phyloP scores from a whole-genome alignment of 768 basidiomycete species.

The Tylopilus plumbeoviolaceoides region DNA sequence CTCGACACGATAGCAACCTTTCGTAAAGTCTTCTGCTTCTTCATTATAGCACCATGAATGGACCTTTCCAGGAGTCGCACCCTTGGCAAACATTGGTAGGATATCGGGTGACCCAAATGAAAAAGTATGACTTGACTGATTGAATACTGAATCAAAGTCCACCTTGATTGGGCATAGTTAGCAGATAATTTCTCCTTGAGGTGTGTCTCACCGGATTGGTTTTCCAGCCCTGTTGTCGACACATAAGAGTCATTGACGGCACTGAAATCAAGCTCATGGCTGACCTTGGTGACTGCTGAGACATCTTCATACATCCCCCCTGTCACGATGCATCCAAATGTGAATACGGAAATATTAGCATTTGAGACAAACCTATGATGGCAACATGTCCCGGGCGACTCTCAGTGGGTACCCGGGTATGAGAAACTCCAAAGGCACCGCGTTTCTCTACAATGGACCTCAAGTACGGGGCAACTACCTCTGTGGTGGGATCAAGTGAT shows the following conservation, averaged over 20 bases:
- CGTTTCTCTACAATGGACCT: slow-evolving; percentile 59
- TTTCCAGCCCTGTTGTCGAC: slow-evolving; percentile 67
- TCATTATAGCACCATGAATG: slow-evolving; percentile 73
- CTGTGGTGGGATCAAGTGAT: slow-evolving; percentile 44
- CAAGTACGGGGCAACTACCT: slow-evolving; percentile 69
- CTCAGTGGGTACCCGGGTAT: slow-evolving; percentile 85
- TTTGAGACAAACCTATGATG: slow-evolving; percentile 56
- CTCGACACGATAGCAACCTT: slow-evolving; percentile 42
- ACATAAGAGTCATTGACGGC: slow-evolving; percentile 2
- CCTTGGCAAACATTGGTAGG: slow-evolving; percentile 80
- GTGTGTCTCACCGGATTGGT: slow-evolving; percentile 58
- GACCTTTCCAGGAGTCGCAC: slow-evolving; percentile 66
- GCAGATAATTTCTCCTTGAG: neutral
- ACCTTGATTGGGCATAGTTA: slow-evolving; percentile 33
- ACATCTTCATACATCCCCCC: slow-evolving; percentile 91
- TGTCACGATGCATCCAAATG: slow-evolving; percentile 27
- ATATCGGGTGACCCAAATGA: slow-evolving; percentile 90
- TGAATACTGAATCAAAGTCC: slow-evolving; percentile 87
- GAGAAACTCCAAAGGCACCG: slow-evolving; percentile 81
- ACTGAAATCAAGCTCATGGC: slow-evolving; percentile 7
- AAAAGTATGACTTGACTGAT: slow-evolving; percentile 71
- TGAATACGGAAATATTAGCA: slow-evolving; percentile 1
- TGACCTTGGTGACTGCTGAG: slow-evolving; percentile 79
- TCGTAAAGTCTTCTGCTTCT: slow-evolving; percentile 82
- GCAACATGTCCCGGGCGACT: slow-evolving; percentile 88